A percentile compares a stretch with the other conserved stretches of the same genome.
Evolutionary conservation across 2,329 filamentous ascomycete species (phyloP).

Genomic region (Sordariomycetes sp.): DNA sequence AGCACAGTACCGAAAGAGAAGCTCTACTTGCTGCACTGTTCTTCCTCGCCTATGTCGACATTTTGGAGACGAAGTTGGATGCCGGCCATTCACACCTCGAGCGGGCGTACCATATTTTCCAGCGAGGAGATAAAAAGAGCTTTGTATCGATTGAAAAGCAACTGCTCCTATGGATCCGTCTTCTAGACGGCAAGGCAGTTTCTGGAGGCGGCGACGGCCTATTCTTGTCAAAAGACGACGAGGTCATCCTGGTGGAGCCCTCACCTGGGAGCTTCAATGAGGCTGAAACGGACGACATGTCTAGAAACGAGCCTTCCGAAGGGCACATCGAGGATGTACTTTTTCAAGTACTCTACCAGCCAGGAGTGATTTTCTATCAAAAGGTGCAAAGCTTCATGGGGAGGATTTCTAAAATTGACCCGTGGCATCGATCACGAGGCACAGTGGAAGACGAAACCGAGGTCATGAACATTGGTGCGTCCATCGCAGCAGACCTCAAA

Average conservation of each 20-base stretch:
- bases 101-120: constrained; percentile 36
- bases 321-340: constrained; percentile 38
- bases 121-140: constrained; percentile 24
- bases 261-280: constrained; percentile 27
- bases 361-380: constrained; percentile 46
- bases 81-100: constrained; percentile 40
- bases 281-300: constrained; percentile 13
- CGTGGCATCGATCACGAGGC: constrained; percentile 44
- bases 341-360: constrained; percentile 45
- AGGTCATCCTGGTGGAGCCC: constrained; percentile 31
- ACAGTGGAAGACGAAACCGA: constrained; percentile 50
- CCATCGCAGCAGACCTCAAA: constrained; percentile 40
- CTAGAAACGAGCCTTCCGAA: constrained; percentile 13
- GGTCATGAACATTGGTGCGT: constrained; percentile 43
- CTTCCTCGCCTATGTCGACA: constrained; percentile 44
- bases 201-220: constrained; percentile 46
- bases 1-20: constrained; percentile 24
- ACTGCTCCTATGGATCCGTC: constrained; percentile 43
- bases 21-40: constrained; percentile 40
- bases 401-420: constrained; percentile 45
- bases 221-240: constrained; percentile 38
- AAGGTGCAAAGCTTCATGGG: constrained; percentile 50
- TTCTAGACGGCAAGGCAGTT: constrained; percentile 45
- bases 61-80: constrained; percentile 30
- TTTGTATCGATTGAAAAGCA: constrained; percentile 33